Evolutionary conservation across 2,329 filamentous ascomycete genomes (phyloP).

Genomic region (Penicillium sp.): DNA sequence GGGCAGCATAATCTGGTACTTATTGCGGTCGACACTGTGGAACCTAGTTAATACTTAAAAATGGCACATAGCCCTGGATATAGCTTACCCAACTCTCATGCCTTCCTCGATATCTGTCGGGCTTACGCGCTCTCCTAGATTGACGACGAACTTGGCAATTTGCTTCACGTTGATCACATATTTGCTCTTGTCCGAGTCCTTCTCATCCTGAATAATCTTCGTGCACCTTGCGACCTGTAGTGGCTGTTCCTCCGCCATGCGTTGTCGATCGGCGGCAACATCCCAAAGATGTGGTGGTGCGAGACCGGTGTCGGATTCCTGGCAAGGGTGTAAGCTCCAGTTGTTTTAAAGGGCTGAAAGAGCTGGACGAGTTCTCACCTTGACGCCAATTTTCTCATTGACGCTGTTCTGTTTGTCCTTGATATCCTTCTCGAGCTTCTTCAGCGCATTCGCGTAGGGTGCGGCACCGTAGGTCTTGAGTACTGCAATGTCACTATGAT

Average conservation of each 20-base stretch:
- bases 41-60: conserved; percentile 7
- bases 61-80: not conserved
- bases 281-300: conserved; percentile 99
- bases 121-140: conserved; percentile 92
- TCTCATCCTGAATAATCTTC: conserved; percentile 97
- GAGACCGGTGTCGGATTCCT: conserved; percentile 98
- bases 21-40: conserved; percentile 83
- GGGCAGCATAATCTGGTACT: conserved; percentile 97
- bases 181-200: conserved; percentile 96
- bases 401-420: conserved; percentile 98
- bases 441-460: conserved; percentile 87
- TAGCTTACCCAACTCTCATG: conserved; percentile 81
- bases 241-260: conserved; percentile 97
- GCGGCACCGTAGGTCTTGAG: conserved; percentile 98
- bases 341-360: conserved; percentile 13
- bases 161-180: conserved; percentile 99
- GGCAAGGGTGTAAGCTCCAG: conserved; percentile 27
- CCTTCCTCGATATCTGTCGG: conserved; percentile 99
- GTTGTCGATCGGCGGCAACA: conserved; percentile 93
- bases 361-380: conserved; percentile 33
- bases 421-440: conserved; percentile 98
- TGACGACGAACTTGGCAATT: conserved; percentile 98
- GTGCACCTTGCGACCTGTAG: conserved; percentile 97
- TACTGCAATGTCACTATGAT: conserved; percentile 88
- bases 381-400: conserved; percentile 89